phyloP scores from a whole-genome alignment of 768 basidiomycete species.

The Termitomyces sp. region DNA sequence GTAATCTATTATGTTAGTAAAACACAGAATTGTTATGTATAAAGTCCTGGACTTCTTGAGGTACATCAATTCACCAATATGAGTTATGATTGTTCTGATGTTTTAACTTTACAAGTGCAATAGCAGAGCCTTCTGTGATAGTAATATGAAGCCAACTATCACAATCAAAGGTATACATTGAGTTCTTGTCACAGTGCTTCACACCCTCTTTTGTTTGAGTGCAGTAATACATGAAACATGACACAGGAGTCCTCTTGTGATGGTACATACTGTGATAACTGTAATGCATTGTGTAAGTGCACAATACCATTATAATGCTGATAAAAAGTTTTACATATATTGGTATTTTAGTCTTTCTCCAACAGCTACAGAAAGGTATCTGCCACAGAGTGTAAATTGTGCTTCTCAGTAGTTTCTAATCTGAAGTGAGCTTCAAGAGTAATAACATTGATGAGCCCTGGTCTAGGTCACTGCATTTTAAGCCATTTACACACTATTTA shows the following conservation, averaged over 20 bases:
- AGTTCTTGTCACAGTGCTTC: background rate
- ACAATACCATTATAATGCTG: background rate
- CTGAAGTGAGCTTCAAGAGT: background rate
- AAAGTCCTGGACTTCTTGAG: background rate
- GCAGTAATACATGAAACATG: background rate
- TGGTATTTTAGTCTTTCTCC: background rate
- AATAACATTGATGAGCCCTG: no score
- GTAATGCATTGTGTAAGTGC: background rate
- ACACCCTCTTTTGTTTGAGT: background rate
- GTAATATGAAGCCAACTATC: slow-evolving; percentile 21
- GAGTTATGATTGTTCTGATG: slow-evolving; percentile 5
- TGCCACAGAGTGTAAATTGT: background rate
- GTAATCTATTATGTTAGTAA: no score
- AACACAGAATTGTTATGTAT: slow-evolving; percentile 4
- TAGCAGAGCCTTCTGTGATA: background rate
- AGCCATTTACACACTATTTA: no score
- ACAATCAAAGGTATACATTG: slow-evolving; percentile 7
- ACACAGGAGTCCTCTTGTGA: background rate
- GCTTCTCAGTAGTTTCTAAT: background rate
- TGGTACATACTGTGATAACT: background rate
- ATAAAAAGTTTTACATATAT: background rate
- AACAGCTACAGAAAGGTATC: background rate
- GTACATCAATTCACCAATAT: background rate
- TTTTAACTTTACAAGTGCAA: slow-evolving; percentile 11
- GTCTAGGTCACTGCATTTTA: no score